These are phyloP conservation scores for Ophiocytium majus DNA, from an alignment of 352 stramenopile genomes.

Conservation along the genomic window DNA sequence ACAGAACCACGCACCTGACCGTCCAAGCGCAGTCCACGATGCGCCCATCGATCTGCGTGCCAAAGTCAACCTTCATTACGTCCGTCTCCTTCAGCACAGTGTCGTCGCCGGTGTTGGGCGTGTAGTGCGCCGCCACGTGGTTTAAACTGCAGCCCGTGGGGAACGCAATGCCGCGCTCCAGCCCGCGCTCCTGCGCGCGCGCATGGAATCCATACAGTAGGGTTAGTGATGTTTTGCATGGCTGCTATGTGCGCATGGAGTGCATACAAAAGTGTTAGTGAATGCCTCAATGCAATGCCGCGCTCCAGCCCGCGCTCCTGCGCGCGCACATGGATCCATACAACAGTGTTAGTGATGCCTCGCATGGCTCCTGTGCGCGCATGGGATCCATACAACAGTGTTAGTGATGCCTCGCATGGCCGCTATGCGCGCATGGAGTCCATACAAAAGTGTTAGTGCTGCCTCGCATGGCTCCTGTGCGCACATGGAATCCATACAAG, in stretches of 20 bases:
- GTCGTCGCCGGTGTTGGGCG: conserved; percentile 89
- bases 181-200: conserved; percentile 63
- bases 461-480: conserved; percentile 91
- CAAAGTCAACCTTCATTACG: conserved; percentile 97
- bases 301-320: conserved; percentile 70
- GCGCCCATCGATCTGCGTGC: conserved; percentile 89
- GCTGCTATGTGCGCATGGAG: conserved; percentile 91
- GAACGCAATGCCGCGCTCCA: conserved; percentile 84
- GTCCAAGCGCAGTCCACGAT: conserved; percentile 98
- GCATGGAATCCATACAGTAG: neutral
- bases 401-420: too few relatives aligned
- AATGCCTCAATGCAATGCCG: conserved; percentile 90
- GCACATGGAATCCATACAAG: too few relatives aligned
- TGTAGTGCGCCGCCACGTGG: conserved; percentile 95
- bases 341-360: too few relatives aligned
- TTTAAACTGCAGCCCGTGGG: conserved; percentile 94
- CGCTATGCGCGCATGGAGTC: conserved; percentile 21
- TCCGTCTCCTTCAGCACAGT: conserved; percentile 86
- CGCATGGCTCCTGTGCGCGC: too few relatives aligned
- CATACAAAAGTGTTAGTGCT: neutral
- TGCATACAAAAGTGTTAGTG: too few relatives aligned
- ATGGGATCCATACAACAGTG: too few relatives aligned
- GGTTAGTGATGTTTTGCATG: conserved; percentile 72
- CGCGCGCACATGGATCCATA: too few relatives aligned
- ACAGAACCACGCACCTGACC: conserved; percentile 59